Evolutionary conservation across 1,139 yeast species (phyloP).

Genomic region (Kurtzmaniella quercitrusa): DNA sequence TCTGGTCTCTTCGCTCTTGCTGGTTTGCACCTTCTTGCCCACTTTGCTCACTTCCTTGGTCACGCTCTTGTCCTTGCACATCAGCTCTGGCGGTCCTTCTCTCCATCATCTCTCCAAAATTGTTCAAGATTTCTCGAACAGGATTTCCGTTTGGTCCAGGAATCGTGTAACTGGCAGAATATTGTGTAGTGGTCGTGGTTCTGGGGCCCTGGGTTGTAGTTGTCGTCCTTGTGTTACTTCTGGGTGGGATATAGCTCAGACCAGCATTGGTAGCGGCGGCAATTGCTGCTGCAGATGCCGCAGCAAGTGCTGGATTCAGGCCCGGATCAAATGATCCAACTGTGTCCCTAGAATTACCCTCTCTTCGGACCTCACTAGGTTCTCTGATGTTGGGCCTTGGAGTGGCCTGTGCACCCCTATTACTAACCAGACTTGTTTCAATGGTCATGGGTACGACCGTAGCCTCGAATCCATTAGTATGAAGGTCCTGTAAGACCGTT

Average conservation of each 20-base stretch:
- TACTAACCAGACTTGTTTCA: slow-evolving; percentile 1
- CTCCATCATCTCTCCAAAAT: slow-evolving; percentile 21
- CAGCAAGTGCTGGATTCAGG: not conserved
- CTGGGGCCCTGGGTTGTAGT: slow-evolving; percentile 4
- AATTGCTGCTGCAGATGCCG: slow-evolving; percentile 4
- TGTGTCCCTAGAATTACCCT: slow-evolving; percentile 6
- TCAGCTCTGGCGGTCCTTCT: slow-evolving; percentile 4
- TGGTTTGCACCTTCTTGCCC: not conserved
- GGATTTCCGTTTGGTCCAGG: slow-evolving; percentile 2
- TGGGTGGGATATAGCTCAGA: not conserved
- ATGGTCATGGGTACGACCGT: slow-evolving; percentile 13
- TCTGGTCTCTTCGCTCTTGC: not conserved
- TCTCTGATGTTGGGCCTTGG: not conserved
- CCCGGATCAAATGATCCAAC: not conserved
- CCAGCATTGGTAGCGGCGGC: not conserved
- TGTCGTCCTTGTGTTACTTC: slow-evolving; percentile 1
- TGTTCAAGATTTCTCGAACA: slow-evolving; percentile 19
- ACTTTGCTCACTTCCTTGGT: not conserved
- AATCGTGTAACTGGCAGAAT: slow-evolving; percentile 2
- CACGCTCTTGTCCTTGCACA: not conserved
- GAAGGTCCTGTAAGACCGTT: slow-evolving; percentile 35
- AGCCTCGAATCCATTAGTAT: slow-evolving; percentile 28
- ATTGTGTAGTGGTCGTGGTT: slow-evolving; percentile 1
- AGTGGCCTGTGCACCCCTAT: not conserved
- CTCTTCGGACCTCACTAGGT: slow-evolving; percentile 9